A percentile compares a stretch with the other conserved stretches of the same genome.
phyloP scores from a whole-genome alignment of 1,284 basidiomycete genomes.

The Trichosporon ovoides region DNA sequence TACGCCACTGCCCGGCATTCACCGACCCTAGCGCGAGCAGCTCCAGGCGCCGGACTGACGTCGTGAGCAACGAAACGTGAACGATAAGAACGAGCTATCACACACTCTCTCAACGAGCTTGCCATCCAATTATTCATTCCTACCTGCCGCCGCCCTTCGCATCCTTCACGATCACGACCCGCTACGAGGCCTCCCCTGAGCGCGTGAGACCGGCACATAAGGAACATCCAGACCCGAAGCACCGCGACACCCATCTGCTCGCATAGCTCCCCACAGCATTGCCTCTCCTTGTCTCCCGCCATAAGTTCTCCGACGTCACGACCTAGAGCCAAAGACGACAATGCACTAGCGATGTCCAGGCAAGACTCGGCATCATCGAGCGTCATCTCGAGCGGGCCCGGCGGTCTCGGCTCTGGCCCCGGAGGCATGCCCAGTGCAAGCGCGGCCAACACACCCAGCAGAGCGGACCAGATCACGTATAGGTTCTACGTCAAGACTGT shows the following conservation, averaged over 20 bases:
- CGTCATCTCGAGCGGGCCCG: slow-evolving; percentile 1
- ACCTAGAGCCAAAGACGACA: neutral
- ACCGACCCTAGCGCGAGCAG: too few relatives aligned
- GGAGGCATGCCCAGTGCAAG: neutral
- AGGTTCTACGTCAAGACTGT: slow-evolving; percentile 48
- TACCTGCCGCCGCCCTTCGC: too few relatives aligned
- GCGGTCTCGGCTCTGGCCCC: neutral
- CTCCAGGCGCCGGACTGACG: too few relatives aligned
- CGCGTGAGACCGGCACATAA: too few relatives aligned
- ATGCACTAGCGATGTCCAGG: slow-evolving; percentile 5
- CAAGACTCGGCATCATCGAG: slow-evolving; percentile 5
- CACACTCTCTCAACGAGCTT: too few relatives aligned
- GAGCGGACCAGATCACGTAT: slow-evolving; percentile 45
- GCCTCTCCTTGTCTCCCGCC: neutral
- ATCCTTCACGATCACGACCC: too few relatives aligned
- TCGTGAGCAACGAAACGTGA: too few relatives aligned
- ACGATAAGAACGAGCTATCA: too few relatives aligned
- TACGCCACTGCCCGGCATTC: too few relatives aligned
- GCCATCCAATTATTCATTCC: too few relatives aligned
- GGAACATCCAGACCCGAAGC: too few relatives aligned
- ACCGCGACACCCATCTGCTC: neutral
- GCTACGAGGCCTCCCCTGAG: too few relatives aligned
- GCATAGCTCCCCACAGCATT: neutral
- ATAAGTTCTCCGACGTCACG: neutral
- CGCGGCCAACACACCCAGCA: slow-evolving; percentile 10